These are phyloP conservation scores for Peltaster fructicola DNA, from an alignment of 2,329 filamentous ascomycete species.

Conservation along the genomic window DNA sequence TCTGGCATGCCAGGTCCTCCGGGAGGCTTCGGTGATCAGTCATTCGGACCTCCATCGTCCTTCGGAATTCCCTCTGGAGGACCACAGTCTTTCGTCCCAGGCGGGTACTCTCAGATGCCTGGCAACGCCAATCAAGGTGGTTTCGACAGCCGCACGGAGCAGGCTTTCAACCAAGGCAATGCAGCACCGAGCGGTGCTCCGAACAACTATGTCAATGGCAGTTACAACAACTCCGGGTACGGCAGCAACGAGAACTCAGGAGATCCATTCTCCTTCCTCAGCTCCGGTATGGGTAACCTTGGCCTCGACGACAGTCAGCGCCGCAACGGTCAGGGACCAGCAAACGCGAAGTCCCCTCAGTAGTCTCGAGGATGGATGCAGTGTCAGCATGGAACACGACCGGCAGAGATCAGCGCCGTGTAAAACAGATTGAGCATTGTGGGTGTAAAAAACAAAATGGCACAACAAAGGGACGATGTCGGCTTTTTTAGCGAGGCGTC, in stretches of 20 bases:
- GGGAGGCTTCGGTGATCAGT: slow-evolving; percentile 44
- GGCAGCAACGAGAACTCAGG: slow-evolving; percentile 34
- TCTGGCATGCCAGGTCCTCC: slow-evolving; percentile 40
- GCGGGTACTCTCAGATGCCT: slow-evolving; percentile 39
- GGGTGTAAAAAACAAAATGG: no score
- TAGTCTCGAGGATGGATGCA: slow-evolving; percentile 6
- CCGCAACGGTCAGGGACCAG: slow-evolving; percentile 22
- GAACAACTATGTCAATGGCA: slow-evolving; percentile 39
- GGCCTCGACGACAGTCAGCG: slow-evolving; percentile 43
- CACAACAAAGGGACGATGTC: no score
- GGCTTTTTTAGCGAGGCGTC: no score
- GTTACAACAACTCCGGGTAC: slow-evolving; percentile 43
- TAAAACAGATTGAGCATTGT: no score
- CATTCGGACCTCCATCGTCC: slow-evolving; percentile 75
- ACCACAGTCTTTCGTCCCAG: slow-evolving; percentile 67
- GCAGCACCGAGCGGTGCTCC: slow-evolving; percentile 50
- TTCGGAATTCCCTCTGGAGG: slow-evolving; percentile 69
- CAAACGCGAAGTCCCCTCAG: slow-evolving; percentile 17
- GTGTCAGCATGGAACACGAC: no score
- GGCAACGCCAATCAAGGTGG: slow-evolving; percentile 53
- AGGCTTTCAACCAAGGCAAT: slow-evolving; percentile 67
- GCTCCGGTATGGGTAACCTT: slow-evolving; percentile 52
- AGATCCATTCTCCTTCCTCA: slow-evolving; percentile 68
- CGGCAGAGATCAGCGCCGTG: no score
- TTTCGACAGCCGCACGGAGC: slow-evolving; percentile 88